A percentile compares a stretch with the other conserved stretches of the same genome.
phyloP scores from a whole-genome alignment of 805 yeast species.

The Candida pini region DNA sequence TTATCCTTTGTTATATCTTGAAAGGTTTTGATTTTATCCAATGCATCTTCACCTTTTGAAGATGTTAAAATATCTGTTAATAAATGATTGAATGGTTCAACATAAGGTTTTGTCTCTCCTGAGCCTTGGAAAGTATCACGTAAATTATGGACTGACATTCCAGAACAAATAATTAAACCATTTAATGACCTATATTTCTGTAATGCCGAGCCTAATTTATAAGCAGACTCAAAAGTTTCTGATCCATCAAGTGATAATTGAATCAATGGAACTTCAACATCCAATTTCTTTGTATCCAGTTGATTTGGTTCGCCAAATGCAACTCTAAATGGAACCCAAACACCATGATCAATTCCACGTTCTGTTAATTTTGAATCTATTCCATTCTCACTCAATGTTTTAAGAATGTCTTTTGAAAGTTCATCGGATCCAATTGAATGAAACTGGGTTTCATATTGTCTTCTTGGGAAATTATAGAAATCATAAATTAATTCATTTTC shows the following conservation, averaged over 20 bases:
- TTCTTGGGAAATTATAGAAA: constrained; percentile 64
- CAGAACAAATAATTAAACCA: constrained; percentile 57
- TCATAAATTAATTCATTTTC: constrained; percentile 66
- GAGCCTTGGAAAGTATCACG: constrained; percentile 35
- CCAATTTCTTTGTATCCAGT: constrained; percentile 33
- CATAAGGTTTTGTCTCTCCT: constrained; percentile 39
- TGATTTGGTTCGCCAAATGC: constrained; percentile 46
- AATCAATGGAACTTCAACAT: constrained; percentile 42
- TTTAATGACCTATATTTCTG: constrained; percentile 45
- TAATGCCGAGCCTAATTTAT: constrained; percentile 52
- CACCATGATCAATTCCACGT: constrained; percentile 82
- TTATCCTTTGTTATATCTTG: neutral
- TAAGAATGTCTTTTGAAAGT: constrained; percentile 40
- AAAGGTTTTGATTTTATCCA: no score
- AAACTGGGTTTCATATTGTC: constrained; percentile 60
- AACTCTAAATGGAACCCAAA: constrained; percentile 74
- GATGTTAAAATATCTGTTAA: constrained; percentile 35
- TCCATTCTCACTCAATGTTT: constrained; percentile 36
- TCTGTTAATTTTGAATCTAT: constrained; percentile 37
- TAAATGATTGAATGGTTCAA: constrained; percentile 43
- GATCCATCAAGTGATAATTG: constrained; percentile 45
- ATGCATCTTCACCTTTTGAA: constrained; percentile 13
- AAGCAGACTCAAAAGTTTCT: constrained; percentile 37
- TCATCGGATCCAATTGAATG: constrained; percentile 40
- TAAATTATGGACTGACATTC: constrained; percentile 77